Evolutionary conservation across 179 eudicot genomes (phyloP), one percentile per base, ranked within the genome.

Genomic region (Sideroxylon spinosum): DNA sequence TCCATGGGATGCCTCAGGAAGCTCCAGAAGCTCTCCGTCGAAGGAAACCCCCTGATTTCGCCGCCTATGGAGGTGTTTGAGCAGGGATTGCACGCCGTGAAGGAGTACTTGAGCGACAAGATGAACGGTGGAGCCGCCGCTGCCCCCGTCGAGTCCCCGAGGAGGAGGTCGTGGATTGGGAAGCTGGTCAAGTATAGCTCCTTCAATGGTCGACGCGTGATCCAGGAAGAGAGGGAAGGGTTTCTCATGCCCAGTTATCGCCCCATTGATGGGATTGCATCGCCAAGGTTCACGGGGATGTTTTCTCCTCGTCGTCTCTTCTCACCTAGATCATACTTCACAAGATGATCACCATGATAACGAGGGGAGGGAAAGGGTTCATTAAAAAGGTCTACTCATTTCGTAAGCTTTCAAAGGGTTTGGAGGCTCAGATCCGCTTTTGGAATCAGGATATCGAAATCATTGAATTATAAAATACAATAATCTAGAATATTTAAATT

Each of bases 41-140:
- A 93, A 70, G 97, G 98, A 7, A 93, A 93, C 79, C 98, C 97
- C 0, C 81, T 93, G 26, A 81, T 88, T 4, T 92, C 89, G 0
- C 98, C 97, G 0, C 93, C 98, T 0, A 63, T 67, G 79, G 97
- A 92, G 29, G 95, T 93, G 7, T 82, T 90, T 0, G 95, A 89
- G 75, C 79, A 69, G 50, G 97, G 98, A 0, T 57, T 92, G 67
- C 78, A 82, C 4, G 76, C 83, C 9, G 86, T 92, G 16, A 90
- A 87, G 63, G 86, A 68, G 46, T 93, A 93, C 60, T 67, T 93
- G 86, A 84, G 88, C 68, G 82, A 88, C 12, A 89, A 84, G 80
- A 92, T 92, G 63, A 90, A 82, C 44, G 44, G 44, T 25, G 92
- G 84, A 10, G 68, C 76, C 10, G 76, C 14, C 4, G 55, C 81